A percentile compares a stretch with the other conserved stretches of the same genome.
Evolutionary conservation across 2,329 filamentous ascomycete species (phyloP).

Genomic region (Neobulgaria alba): DNA sequence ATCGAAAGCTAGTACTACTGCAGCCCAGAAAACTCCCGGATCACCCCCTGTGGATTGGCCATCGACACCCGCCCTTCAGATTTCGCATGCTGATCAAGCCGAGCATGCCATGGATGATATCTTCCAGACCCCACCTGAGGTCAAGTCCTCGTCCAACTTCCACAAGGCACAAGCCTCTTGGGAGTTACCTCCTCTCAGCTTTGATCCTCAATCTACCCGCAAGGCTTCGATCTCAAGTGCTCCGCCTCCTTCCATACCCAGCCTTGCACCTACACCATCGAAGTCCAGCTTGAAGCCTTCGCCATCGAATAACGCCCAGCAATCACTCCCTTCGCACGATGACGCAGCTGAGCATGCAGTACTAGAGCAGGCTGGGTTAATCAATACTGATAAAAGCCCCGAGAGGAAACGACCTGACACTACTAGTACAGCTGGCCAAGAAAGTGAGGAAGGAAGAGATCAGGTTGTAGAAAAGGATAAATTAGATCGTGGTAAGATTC

Average conservation of each 20-base stretch:
- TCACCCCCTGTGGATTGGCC: slow-evolving; percentile 30
- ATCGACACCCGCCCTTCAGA: slow-evolving; percentile 25
- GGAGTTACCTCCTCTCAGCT: slow-evolving; percentile 34
- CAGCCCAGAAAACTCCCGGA: slow-evolving; percentile 31
- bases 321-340: slow-evolving; percentile 22
- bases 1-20: slow-evolving; percentile 31
- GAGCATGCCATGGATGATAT: slow-evolving; percentile 34
- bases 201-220: slow-evolving; percentile 30
- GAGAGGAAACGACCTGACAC: slow-evolving; percentile 30
- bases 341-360: slow-evolving; percentile 62
- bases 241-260: slow-evolving; percentile 27
- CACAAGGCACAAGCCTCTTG: slow-evolving; percentile 36
- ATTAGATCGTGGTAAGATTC: slow-evolving; percentile 43
- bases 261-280: slow-evolving; percentile 27
- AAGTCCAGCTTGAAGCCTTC: slow-evolving; percentile 28
- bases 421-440: slow-evolving; percentile 22
- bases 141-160: slow-evolving; percentile 31
- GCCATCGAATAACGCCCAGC: slow-evolving; percentile 24
- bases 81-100: slow-evolving; percentile 30
- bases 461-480: slow-evolving; percentile 26
- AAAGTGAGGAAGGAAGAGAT: slow-evolving; percentile 29
- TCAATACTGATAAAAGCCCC: slow-evolving; percentile 38
- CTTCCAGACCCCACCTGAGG: slow-evolving; percentile 42
- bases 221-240: slow-evolving; percentile 38
- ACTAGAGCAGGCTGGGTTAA: slow-evolving; percentile 57